Evolutionary conservation across 1,139 yeast genomes (phyloP), one percentile per base, ranked within the genome.

Genomic region (Pneumocystis jirovecii): DNA sequence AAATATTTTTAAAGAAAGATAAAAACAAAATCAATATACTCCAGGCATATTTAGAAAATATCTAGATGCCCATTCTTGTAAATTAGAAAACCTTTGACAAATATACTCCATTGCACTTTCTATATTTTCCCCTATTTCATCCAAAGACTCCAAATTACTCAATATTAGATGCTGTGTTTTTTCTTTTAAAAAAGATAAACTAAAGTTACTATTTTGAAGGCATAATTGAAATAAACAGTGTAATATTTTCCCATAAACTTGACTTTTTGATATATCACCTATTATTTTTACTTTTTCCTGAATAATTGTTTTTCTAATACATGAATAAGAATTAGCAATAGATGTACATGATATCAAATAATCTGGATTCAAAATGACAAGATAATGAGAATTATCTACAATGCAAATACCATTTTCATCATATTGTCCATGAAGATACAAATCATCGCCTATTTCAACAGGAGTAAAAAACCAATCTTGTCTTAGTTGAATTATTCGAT

Each of bases 301-400:
- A 8, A 93, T 75, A 0, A 89, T 85, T 0, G 91, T 82, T 69
- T 85, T 83, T 65, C 98, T 77, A 39, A 84, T 78, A 72, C 98
- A 93, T 34, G 78, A 79, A 57, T 89, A 76, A 2, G 93, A 87
- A 65, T 85, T 88, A 0, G 97, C 86, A 0, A 90, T 82, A 3
- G 86, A 78, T 0, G 98, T 93, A 3, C 96, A 90, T 0, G 96
- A 83, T 0, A 93, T 77, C 17, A 93, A 76, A 1, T 83, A 76
- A 73, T 93, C 98, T 0, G 98, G 98, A 70, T 88, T 83, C 81
- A 95, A 81, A 34, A 93, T 81, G 50, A 91, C 74, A 35, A 90
- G 74, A 70, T 87, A 85, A 62, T 80, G 81, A 40, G 80, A 76
- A 67, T 83, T 83, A 56, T 77, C 74, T 68, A 87, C 89, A 3